Base-by-base conservation (phyloP, 208 protist genomes). In the Crithidia expoeki region DNA sequence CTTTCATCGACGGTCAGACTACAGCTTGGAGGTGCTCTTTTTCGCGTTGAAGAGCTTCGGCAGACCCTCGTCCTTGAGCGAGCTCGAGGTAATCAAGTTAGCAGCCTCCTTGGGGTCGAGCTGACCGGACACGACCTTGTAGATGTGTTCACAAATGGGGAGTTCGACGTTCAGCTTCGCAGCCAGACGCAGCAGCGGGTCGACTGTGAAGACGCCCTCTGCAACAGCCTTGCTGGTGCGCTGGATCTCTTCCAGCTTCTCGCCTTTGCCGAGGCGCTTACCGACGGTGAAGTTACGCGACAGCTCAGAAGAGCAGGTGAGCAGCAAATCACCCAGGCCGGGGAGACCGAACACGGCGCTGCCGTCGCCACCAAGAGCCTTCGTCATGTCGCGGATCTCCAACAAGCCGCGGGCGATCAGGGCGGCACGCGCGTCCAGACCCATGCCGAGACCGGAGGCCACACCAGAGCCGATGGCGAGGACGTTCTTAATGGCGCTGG, bases 241-340 rank as follows among this genome's bases (percentile, higher is more conserved):
- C 71, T 81, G 49, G 50, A 93, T 92, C 68, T 86, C 74, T 30
- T 89, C 83, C 17, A 94, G 63, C 16, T 66, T 68, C 51, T 84
- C 81, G 23, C 92, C 92, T 34, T 88, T 33, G 36, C 89, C 90
- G 7, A 96, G 76, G 47, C 85, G 83, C 67, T 92, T 56, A 34
- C 92, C 92, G 5, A 94, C 85, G n/a, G 88, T 85, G 74, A 93
- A 94, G 84, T 96, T 96, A 42, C 92, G 83, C 16, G 88, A 94
- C 40, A 96, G 60, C 76, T 93, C 88, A 1, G 84, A 92, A 36
- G 84, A 94, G 83, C 88, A 95, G 11, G 92, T 96, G 34, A 96
- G 90, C 23, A 93, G 74, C 32, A 96, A 79, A 65, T 96, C 92
- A 17, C 92, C 92, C 47, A 96, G 71, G 25, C 93, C 93, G 16